Evolutionary conservation across 2,329 filamentous ascomycete genomes (phyloP).

Genomic region (Sporothrix pallida): DNA sequence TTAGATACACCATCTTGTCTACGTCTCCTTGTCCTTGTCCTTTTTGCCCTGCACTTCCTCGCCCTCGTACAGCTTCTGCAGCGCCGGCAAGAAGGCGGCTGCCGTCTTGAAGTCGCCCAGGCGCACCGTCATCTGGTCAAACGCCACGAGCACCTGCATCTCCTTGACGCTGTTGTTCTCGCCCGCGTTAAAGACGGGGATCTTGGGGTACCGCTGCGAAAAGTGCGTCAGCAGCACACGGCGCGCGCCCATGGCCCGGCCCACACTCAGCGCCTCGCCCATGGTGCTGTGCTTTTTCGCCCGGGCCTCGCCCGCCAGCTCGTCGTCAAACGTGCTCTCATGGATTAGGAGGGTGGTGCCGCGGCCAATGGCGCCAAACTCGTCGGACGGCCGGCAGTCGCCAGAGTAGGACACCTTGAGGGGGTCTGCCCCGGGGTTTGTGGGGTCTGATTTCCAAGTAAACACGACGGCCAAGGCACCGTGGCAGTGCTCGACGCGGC

Average conservation of each 20-base stretch:
- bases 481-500: conserved; percentile 77
- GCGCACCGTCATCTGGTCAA: conserved; percentile 78
- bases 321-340: conserved; percentile 95
- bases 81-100: conserved; percentile 43
- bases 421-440: not conserved
- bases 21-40: not conserved
- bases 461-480: conserved; percentile 77
- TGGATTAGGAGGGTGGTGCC: conserved; percentile 86
- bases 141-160: conserved; percentile 73
- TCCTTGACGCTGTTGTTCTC: conserved; percentile 49
- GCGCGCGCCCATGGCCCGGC: conserved; percentile 76
- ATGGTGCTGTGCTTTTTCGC: conserved; percentile 93
- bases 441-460: conserved; percentile 68
- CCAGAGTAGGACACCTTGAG: conserved; percentile 93
- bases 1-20: no score
- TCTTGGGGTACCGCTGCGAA: conserved; percentile 88
- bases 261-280: conserved; percentile 80
- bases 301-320: conserved; percentile 74
- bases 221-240: conserved; percentile 91
- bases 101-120: conserved; percentile 73
- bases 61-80: conserved; percentile 40
- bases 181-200: conserved; percentile 53
- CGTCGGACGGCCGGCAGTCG: conserved; percentile 79
- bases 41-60: conserved; percentile 24
- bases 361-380: conserved; percentile 73